These are phyloP conservation scores for Suaeda aralocaspica DNA, from an alignment of 148 eudicot genomes.

Conservation along the genomic window DNA sequence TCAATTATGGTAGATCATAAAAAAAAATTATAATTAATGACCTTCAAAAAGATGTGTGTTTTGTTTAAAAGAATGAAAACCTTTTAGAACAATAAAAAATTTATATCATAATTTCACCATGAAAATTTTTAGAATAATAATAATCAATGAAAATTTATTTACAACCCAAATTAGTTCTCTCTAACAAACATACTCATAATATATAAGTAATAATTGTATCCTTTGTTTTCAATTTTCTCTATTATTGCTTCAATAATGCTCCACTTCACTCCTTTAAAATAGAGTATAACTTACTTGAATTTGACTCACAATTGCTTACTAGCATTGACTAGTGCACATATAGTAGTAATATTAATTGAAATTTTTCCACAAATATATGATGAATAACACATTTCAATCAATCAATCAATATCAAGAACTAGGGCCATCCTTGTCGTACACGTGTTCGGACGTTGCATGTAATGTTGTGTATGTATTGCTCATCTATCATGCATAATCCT, in stretches of 20 bases:
- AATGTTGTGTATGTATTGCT: conserved; percentile 9
- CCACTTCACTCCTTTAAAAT: background rate
- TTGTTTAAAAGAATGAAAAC: too few species aligned
- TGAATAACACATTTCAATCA: background rate
- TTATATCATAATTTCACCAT: too few species aligned
- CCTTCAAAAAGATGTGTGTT: too few species aligned
- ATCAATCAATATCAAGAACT: conserved; percentile 21
- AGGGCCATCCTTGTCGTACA: conserved; percentile 26
- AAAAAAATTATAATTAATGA: too few species aligned
- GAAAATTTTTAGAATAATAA: too few species aligned
- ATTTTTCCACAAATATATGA: conserved; percentile 4
- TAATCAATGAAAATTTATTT: too few species aligned
- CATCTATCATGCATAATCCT: conserved; percentile 10
- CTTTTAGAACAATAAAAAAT: too few species aligned
- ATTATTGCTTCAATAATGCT: background rate
- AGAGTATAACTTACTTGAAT: background rate
- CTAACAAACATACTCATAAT: too few species aligned
- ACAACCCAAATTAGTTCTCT: too few species aligned
- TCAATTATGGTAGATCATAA: too few species aligned
- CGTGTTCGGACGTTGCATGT: conserved; percentile 22
- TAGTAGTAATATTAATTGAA: background rate
- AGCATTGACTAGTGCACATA: background rate
- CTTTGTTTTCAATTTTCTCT: background rate
- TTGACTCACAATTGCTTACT: background rate
- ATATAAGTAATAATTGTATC: background rate